These are phyloP conservation scores for Trichoderma aggressivum DNA, from an alignment of 2,329 filamentous ascomycete species.

Conservation along the genomic window DNA sequence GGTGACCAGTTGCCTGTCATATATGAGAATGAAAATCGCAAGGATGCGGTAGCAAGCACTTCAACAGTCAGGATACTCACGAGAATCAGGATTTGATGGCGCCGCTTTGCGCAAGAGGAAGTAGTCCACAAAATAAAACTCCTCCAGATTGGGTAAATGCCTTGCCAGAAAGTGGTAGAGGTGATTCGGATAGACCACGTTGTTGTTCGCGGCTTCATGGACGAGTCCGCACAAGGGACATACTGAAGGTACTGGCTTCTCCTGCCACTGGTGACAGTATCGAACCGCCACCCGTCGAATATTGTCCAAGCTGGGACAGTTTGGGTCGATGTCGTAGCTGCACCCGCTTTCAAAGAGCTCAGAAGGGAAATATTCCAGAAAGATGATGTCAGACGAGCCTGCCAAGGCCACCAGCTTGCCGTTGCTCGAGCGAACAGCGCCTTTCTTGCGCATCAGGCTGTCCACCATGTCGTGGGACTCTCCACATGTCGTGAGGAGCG, in stretches of 20 bases:
- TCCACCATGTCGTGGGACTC: conserved; percentile 27
- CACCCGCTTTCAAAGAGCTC: conserved; percentile 28
- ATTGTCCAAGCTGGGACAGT: conserved; percentile 30
- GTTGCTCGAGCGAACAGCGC: conserved; percentile 26
- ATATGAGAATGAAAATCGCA: background rate
- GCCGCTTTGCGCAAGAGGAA: conserved; percentile 34
- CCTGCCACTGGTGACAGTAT: conserved; percentile 42
- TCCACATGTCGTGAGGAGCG: conserved; percentile 27
- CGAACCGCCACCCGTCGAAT: conserved; percentile 41
- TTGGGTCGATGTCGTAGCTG: conserved; percentile 27
- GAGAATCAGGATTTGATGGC: background rate
- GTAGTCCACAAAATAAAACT: conserved; percentile 46
- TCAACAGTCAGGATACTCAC: background rate
- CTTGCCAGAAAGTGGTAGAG: conserved; percentile 44
- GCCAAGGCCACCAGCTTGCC: conserved; percentile 32
- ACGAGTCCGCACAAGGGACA: conserved; percentile 36
- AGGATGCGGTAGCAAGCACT: background rate
- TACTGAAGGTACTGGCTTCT: conserved; percentile 24
- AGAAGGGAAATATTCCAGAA: conserved; percentile 35
- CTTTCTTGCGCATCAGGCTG: conserved; percentile 23
- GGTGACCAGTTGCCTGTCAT: background rate
- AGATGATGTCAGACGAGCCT: conserved; percentile 31
- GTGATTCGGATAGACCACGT: conserved; percentile 36
- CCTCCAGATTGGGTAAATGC: conserved; percentile 40
- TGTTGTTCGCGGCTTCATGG: conserved; percentile 26